Base-by-base conservation (phyloP, 139 green algal species). In the Spirogloea muscicola region DNA sequence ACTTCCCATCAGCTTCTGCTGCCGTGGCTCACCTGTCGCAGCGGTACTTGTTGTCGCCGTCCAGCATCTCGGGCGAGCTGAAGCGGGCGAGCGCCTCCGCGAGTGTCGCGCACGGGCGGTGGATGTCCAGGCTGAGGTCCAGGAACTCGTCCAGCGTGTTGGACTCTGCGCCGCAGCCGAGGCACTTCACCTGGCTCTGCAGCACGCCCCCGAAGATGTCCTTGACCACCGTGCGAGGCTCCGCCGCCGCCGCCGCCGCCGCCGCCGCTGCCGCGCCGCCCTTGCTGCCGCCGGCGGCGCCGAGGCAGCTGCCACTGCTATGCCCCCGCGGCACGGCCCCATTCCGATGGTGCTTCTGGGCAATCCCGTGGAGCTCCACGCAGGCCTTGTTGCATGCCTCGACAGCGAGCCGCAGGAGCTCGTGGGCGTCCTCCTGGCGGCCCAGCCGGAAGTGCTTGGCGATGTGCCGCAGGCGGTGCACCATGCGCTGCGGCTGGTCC, bases 111-210 rank as follows among this genome's bases (percentile, higher is more conserved):
- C 39, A 52, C 1, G 57, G 21, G 29, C 36, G 58, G 36, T 59
- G 33, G 29, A 98, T 86, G 66, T 97, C 93, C 61, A 98, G 80
- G n/a, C 59, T 87, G 21, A 98, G 67, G 85, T 97, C 90, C 72
- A 98, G 77, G 71, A 96, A 96, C 16, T 87, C 84, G 46, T 98
- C 93, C 43, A 85, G 89, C 7, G 84, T 96, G 82, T 87, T 89
- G 44, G 74, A 89, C 68, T 91, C 83, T 57, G 90, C 91, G 3
- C 85, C 79, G 64, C 93, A 95, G 43, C 86, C 79, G 3, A 87
- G 72, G 74, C 93, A 97, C 68, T 90, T 86, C 16, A 97, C 87
- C 87, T 96, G 62, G 49, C 72, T 80, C 49, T 80, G 72, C 44
- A 80, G 27, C 21, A 61, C 51, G 29, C 72, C 72, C 1, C 65